These are phyloP conservation scores for Lepidium sativum DNA, from an alignment of 345 rosid species.

Conservation along the genomic window DNA sequence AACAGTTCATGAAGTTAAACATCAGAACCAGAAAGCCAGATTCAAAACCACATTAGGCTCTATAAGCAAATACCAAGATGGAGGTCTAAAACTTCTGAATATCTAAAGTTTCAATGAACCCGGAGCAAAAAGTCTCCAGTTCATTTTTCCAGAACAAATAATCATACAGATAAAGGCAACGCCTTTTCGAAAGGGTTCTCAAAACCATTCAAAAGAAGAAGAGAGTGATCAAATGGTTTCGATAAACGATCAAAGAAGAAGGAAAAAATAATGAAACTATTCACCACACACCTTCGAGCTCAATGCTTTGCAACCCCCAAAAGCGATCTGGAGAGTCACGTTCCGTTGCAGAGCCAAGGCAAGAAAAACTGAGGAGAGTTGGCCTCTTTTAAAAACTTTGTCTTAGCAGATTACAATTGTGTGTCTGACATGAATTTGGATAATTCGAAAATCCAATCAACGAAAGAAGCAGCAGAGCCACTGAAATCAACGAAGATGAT, in stretches of 20 bases:
- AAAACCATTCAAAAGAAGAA: background rate
- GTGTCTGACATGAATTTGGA: conserved; percentile 26
- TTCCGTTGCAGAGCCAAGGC: conserved; percentile 4
- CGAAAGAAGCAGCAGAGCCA: conserved; percentile 26
- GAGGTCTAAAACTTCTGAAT: background rate
- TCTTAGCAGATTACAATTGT: conserved; percentile 21
- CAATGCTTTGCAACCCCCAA: background rate
- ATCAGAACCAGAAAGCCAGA: background rate
- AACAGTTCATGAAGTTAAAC: background rate
- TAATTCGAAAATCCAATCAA: conserved; percentile 16
- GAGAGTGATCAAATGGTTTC: background rate
- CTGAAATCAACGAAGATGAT: conserved; percentile 16
- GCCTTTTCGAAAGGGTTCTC: conserved; percentile 2
- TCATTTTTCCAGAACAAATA: background rate
- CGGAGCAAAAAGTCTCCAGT: background rate
- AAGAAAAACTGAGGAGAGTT: background rate
- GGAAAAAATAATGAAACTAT: background rate
- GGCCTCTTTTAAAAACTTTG: background rate
- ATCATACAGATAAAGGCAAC: background rate
- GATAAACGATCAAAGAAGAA: background rate
- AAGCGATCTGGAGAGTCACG: background rate
- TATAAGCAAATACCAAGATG: background rate
- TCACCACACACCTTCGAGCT: conserved; percentile 14
- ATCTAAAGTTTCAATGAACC: background rate
- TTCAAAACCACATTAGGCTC: background rate